These are phyloP conservation scores for Tricholoma sp. DNA, from an alignment of 768 basidiomycete genomes.

Conservation along the genomic window DNA sequence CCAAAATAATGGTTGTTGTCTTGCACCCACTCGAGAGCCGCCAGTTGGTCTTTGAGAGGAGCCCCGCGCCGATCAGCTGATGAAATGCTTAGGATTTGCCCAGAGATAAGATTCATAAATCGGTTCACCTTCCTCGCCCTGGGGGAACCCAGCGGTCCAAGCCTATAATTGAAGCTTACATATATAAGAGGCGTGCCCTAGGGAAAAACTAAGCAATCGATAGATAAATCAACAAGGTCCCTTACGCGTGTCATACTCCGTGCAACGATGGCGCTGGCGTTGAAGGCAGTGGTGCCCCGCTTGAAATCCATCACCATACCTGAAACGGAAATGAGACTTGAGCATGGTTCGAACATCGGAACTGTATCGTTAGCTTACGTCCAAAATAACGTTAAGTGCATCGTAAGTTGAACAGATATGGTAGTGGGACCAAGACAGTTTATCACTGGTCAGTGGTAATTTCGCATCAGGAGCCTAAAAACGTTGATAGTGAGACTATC, in stretches of 20 bases:
- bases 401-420: not conserved
- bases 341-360: not conserved
- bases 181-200: constrained; percentile 40
- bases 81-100: not conserved
- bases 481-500: constrained; percentile 60
- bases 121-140: constrained; percentile 25
- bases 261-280: constrained; percentile 23
- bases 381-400: constrained; percentile 31
- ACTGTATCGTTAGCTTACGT: constrained; percentile 20
- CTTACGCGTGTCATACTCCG: constrained; percentile 21
- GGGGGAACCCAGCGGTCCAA: constrained; percentile 45
- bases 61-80: constrained; percentile 16
- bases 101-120: not conserved
- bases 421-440: constrained; percentile 2
- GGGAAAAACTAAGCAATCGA: not conserved
- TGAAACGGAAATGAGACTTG: constrained; percentile 1
- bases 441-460: constrained; percentile 41
- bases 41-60: constrained; percentile 32
- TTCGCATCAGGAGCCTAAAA: constrained; percentile 30
- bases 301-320: constrained; percentile 21
- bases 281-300: constrained; percentile 17
- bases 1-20: constrained; percentile 50
- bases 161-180: constrained; percentile 46
- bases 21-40: constrained; percentile 46
- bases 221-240: not conserved